phyloP scores from a whole-genome alignment of 2,329 filamentous ascomycete species.

The Penicillium sclerotiorum region DNA sequence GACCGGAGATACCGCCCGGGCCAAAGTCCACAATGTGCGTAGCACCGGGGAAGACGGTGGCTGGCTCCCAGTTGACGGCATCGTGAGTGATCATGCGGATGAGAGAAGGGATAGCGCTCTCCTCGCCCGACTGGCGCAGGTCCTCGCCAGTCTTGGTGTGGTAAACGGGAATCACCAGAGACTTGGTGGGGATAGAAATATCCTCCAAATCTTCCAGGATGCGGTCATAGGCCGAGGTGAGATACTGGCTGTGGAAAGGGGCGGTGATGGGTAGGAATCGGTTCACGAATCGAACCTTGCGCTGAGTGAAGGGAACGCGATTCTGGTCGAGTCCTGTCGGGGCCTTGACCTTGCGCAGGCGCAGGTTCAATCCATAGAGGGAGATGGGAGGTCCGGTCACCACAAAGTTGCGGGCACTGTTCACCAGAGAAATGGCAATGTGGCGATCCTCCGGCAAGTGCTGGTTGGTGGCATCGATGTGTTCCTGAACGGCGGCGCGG shows the following conservation, averaged over 20 bases:
- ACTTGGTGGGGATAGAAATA: constrained; percentile 71
- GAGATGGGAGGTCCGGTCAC: constrained; percentile 96
- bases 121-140: constrained; percentile 68
- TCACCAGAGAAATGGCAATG: constrained; percentile 92
- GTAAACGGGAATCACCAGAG: constrained; percentile 81
- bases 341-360: constrained; percentile 94
- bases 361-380: constrained; percentile 91
- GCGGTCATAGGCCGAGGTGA: constrained; percentile 76
- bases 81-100: constrained; percentile 94
- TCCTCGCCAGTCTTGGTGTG: constrained; percentile 89
- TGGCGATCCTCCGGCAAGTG: constrained; percentile 91
- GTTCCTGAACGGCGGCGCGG: constrained; percentile 84
- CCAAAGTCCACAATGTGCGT: constrained; percentile 97
- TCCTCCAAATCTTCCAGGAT: constrained; percentile 87
- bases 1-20: constrained; percentile 92
- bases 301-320: constrained; percentile 88
- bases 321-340: constrained; percentile 97
- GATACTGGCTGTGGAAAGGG: constrained; percentile 96
- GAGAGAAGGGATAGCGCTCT: constrained; percentile 82
- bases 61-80: constrained; percentile 93
- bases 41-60: constrained; percentile 84
- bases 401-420: constrained; percentile 95
- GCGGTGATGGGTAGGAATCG: constrained; percentile 96
- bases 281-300: constrained; percentile 95
- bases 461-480: constrained; percentile 95